Percentiles rank a stretch among this genome's conserved stretches.
These are phyloP conservation scores for Phoenix roebelenii DNA, from an alignment of 176 grass and related monocot genomes.

Conservation along the genomic window DNA sequence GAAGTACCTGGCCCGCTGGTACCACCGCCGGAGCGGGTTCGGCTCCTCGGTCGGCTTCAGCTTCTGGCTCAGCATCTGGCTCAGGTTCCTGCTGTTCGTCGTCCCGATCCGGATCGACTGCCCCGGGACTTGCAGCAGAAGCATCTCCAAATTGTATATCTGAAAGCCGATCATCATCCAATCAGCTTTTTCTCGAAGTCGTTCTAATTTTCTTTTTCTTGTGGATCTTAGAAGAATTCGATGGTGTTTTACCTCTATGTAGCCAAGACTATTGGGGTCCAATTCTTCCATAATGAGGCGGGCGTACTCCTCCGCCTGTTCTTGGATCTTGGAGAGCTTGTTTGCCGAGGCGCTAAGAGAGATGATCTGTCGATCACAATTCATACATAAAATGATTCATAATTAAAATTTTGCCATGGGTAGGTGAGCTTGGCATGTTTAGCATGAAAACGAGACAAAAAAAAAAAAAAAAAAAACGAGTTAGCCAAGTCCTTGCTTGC, in stretches of 20 bases:
- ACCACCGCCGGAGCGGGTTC: conserved; percentile 32
- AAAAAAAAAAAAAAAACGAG: too few relatives aligned
- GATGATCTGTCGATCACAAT: conserved; percentile 49
- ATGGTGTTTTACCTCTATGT: conserved; percentile 50
- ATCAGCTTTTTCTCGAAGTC: too few relatives aligned
- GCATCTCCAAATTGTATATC: conserved; percentile 67
- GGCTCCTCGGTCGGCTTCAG: conserved; percentile 42
- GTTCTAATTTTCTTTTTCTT: too few relatives aligned
- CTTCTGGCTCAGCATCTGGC: conserved; percentile 78
- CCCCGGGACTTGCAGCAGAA: conserved; percentile 56
- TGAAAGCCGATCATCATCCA: conserved; percentile 1
- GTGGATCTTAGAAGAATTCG: too few relatives aligned
- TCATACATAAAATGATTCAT: too few relatives aligned
- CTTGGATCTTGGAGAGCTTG: conserved; percentile 84
- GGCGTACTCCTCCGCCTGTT: conserved; percentile 71
- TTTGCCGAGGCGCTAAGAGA: conserved; percentile 84
- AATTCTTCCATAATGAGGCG: conserved; percentile 90
- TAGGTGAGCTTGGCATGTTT: too few relatives aligned
- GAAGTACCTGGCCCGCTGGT: conserved; percentile 52
- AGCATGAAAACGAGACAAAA: too few relatives aligned
- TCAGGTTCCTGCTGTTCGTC: conserved; percentile 73
- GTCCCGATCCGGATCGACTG: conserved; percentile 42
- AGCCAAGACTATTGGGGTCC: conserved; percentile 57
- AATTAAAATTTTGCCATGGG: too few relatives aligned
- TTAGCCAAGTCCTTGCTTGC: too few relatives aligned